Evolutionary conservation across 257 asterid species (phyloP).

Genomic region (Jacaranda mimosifolia): DNA sequence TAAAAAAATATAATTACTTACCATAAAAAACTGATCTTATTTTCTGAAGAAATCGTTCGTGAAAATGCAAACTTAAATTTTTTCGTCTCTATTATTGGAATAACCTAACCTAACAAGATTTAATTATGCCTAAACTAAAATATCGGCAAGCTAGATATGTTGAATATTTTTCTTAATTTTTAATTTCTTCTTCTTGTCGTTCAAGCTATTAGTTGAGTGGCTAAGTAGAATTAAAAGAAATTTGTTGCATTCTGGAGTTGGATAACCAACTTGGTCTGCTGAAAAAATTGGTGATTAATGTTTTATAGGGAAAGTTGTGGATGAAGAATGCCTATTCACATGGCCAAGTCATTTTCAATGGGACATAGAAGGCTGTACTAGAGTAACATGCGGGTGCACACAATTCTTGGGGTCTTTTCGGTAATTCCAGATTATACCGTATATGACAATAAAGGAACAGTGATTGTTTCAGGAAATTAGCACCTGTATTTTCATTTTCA

Average conservation of each 20-base stretch:
- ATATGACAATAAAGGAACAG: no score
- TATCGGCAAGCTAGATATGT: not conserved
- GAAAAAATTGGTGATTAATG: not conserved
- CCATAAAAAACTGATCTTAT: no score
- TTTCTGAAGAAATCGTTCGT: no score
- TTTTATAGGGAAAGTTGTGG: not conserved
- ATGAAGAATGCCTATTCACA: not conserved
- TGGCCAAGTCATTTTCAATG: not conserved
- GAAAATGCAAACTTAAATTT: no score
- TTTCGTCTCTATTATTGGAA: not conserved
- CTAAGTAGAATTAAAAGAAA: not conserved
- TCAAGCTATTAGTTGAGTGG: not conserved
- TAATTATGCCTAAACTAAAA: not conserved
- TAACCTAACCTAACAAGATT: not conserved
- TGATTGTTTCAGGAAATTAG: no score
- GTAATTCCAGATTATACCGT: not conserved
- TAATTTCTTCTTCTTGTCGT: not conserved
- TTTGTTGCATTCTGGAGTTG: conserved; percentile 27
- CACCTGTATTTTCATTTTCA: no score
- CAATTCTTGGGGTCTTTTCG: not conserved
- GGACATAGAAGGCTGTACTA: not conserved
- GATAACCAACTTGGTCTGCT: conserved; percentile 28
- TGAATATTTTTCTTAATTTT: not conserved
- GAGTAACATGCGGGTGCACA: not conserved
- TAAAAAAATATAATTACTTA: no score